These are phyloP conservation scores for Wilcoxina mikolae DNA, from an alignment of 495 filamentous ascomycete genomes.

Conservation along the genomic window DNA sequence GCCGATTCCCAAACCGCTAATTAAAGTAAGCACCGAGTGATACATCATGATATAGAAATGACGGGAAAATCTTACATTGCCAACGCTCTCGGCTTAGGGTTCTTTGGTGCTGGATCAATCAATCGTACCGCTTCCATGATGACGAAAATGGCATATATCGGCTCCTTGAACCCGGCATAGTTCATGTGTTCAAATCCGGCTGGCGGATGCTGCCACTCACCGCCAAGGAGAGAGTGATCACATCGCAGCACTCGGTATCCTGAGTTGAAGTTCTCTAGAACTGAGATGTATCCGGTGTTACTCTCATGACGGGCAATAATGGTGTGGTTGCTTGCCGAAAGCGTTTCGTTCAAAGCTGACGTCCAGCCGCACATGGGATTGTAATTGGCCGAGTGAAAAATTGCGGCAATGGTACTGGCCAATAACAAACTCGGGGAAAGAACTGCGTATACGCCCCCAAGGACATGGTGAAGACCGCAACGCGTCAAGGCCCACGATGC, in stretches of 20 bases:
- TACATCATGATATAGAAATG: background rate
- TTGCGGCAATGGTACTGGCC: constrained; percentile 25
- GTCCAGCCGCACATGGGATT: constrained; percentile 55
- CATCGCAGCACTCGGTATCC: constrained; percentile 75
- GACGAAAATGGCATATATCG: constrained; percentile 82
- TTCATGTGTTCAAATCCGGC: constrained; percentile 32
- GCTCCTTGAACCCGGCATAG: constrained; percentile 45
- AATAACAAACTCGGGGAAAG: constrained; percentile 55
- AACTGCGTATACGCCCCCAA: constrained; percentile 47
- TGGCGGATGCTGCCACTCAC: constrained; percentile 65
- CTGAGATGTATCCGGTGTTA: constrained; percentile 78
- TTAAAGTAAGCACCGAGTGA: constrained; percentile 2
- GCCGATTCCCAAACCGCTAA: constrained; percentile 77
- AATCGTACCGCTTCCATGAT: constrained; percentile 86
- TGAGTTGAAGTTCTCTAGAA: constrained; percentile 55
- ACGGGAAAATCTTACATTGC: constrained; percentile 61
- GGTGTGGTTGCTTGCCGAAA: constrained; percentile 42
- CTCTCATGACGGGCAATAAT: constrained; percentile 71
- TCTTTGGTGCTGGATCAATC: constrained; percentile 40
- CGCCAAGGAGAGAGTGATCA: constrained; percentile 84
- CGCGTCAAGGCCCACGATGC: constrained; percentile 49
- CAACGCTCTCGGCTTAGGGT: constrained; percentile 50
- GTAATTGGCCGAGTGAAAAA: constrained; percentile 47
- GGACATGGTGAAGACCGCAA: constrained; percentile 51
- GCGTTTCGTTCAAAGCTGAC: constrained; percentile 45